These are phyloP conservation scores for Wickerhamiella dianesei DNA, from an alignment of 805 yeast genomes.

Conservation along the genomic window DNA sequence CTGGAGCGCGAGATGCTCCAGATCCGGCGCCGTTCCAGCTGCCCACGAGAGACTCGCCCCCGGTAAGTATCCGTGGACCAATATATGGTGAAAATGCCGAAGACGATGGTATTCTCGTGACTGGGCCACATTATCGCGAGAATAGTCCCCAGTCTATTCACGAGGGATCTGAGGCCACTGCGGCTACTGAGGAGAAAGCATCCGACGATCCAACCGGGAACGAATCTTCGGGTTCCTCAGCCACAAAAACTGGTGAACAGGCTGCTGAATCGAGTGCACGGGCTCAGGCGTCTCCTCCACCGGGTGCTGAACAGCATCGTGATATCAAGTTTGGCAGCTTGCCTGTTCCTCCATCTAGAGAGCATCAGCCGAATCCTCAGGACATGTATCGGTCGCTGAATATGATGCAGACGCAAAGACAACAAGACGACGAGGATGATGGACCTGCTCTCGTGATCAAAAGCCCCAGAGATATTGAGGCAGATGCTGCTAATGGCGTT, in stretches of 20 bases:
- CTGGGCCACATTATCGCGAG: background rate
- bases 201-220: too few species aligned
- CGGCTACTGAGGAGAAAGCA: too few species aligned
- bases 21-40: background rate
- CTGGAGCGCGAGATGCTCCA: background rate
- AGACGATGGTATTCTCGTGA: background rate
- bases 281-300: too few species aligned
- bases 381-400: conserved; percentile 78
- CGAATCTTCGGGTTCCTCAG: background rate
- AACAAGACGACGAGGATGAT: conserved; percentile 32
- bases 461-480: conserved; percentile 61
- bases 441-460: conserved; percentile 70
- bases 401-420: conserved; percentile 40
- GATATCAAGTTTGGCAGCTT: conserved; percentile 45
- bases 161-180: background rate
- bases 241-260: background rate
- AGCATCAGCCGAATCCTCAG: conserved; percentile 41
- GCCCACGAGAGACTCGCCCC: background rate
- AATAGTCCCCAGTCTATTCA: background rate
- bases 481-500: conserved; percentile 20
- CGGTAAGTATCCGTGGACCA: background rate
- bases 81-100: background rate
- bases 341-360: conserved; percentile 32
- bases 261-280: too few species aligned
- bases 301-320: too few species aligned